Conservation (phyloP, 306 rosid genomes). For the Dryas alaskensis region DNA sequence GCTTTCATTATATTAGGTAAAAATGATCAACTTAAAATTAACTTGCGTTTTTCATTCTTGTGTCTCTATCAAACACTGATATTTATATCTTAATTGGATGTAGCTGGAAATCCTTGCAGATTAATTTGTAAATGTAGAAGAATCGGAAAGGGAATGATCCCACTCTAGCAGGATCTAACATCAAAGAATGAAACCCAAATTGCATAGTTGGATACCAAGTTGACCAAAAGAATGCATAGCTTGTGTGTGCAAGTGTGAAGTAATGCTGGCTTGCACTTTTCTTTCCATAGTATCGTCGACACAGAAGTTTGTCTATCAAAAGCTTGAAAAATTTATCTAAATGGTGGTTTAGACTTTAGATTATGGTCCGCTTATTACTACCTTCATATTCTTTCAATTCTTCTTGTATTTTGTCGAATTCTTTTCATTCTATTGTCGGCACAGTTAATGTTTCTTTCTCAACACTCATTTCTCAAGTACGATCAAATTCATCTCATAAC, state of each 20-base stretch:
- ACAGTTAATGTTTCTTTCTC: too few relatives aligned
- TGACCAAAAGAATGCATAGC: neutral
- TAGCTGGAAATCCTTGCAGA: neutral
- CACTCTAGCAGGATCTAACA: neutral
- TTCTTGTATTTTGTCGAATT: too few relatives aligned
- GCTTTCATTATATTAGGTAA: neutral
- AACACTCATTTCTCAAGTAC: too few relatives aligned
- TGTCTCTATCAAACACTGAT: neutral
- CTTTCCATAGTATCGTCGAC: neutral
- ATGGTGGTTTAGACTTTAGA: too few relatives aligned
- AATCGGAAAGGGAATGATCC: neutral
- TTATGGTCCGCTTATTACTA: too few relatives aligned
- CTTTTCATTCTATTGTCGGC: too few relatives aligned
- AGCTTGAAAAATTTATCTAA: too few relatives aligned
- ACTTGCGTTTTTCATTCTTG: neutral
- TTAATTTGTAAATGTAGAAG: neutral
- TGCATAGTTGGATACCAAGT: slow-evolving; percentile 1
- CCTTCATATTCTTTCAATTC: too few relatives aligned
- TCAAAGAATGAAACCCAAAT: neutral
- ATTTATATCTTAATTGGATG: neutral
- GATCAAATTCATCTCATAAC: too few relatives aligned
- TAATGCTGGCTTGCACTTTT: neutral
- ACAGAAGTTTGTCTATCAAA: neutral
- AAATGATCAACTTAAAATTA: too few relatives aligned
- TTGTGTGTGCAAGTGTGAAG: neutral